Base-by-base conservation (phyloP, 371 early-diverging fungal genomes). In the Fennellomyces sp. region DNA sequence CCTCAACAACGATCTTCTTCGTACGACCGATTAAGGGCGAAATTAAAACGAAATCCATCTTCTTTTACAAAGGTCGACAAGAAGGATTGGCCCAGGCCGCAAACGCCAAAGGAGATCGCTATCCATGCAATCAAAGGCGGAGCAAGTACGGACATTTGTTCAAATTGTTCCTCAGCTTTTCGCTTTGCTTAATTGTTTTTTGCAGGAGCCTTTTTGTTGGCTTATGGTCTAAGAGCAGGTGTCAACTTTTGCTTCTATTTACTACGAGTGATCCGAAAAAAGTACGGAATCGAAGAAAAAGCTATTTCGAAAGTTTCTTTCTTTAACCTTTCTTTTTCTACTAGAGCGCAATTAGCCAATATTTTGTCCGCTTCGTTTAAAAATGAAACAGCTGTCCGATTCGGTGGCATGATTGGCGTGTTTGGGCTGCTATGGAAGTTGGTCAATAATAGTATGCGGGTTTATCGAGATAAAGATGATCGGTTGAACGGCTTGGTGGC, bases 371-470 rank as follows among this genome's bases (percentile, higher is more conserved):
- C 75, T 7, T 79, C 84, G 0, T 83, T 85, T 52, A 74, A 70
- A 49, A 82, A 83, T 33, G 67, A 65, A 15, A 85, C 82, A 42
- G 72, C 79, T 27, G 8, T 83, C 30, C 87, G 91, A 19, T 91
- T 90, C 66, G 91, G 85, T 31, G 75, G 76, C 41, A 88, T 87
- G 83, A 81, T 91, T 78, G 91, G 91, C 4, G 73, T 73, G 35
- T 92, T 91, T 69, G 81, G 90, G 25, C 80, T 91, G 33, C 59
- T 89, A 12, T 92, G 90, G 90, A 90, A 91, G 61, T 73, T 86
- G 7, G 73, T 91, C 60, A 88, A 86, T 64, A 90, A 91, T 68
- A 70, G 78, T 10, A 74, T 91, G 62, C 70, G 80, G n/a, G 49
- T 78, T 27, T 73, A 79, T 52, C 72, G 87, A 12, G 76, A 77